These are phyloP conservation scores for Saccharomycopsis fodiens DNA, from an alignment of 805 yeast genomes.

Conservation along the genomic window DNA sequence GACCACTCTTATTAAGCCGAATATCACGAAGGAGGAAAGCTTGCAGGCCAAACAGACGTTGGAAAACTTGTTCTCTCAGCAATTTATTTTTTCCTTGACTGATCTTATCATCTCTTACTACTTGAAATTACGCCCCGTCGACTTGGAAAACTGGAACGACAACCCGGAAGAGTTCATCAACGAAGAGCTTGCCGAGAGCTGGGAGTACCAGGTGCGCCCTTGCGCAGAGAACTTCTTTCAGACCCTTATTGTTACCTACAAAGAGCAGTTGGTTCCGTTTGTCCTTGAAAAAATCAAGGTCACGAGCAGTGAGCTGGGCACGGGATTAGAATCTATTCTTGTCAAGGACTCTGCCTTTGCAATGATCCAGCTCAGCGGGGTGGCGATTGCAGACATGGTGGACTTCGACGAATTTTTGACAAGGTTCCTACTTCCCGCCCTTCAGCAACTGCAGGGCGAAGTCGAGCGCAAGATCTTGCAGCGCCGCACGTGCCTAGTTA, in stretches of 20 bases:
- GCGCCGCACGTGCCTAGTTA: conserved; percentile 68
- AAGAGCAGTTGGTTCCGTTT: conserved; percentile 44
- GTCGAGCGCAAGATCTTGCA: conserved; percentile 55
- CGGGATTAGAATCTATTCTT: conserved; percentile 41
- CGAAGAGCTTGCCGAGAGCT: conserved; percentile 67
- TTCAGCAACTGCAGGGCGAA: conserved; percentile 22
- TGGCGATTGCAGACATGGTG: conserved; percentile 54
- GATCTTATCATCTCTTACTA: conserved; percentile 68
- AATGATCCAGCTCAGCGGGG: conserved; percentile 73
- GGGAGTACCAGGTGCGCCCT: conserved; percentile 79
- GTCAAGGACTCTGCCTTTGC: conserved; percentile 74
- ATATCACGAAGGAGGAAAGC: conserved; percentile 58
- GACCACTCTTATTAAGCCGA: conserved; percentile 49
- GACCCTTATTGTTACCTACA: conserved; percentile 60
- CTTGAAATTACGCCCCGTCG: conserved; percentile 63
- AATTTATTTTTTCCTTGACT: conserved; percentile 48
- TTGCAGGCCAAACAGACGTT: conserved; percentile 47
- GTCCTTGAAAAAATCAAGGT: conserved; percentile 51
- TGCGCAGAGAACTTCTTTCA: conserved; percentile 83
- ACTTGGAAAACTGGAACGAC: conserved; percentile 70
- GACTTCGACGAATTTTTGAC: conserved; percentile 60
- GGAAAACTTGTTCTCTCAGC: conserved; percentile 50
- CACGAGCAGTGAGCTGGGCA: conserved; percentile 23
- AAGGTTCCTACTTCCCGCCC: conserved; percentile 59
- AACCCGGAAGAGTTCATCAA: conserved; percentile 94